phyloP scores from a whole-genome alignment of 2,329 filamentous ascomycete species.

The Beauveria sp. region DNA sequence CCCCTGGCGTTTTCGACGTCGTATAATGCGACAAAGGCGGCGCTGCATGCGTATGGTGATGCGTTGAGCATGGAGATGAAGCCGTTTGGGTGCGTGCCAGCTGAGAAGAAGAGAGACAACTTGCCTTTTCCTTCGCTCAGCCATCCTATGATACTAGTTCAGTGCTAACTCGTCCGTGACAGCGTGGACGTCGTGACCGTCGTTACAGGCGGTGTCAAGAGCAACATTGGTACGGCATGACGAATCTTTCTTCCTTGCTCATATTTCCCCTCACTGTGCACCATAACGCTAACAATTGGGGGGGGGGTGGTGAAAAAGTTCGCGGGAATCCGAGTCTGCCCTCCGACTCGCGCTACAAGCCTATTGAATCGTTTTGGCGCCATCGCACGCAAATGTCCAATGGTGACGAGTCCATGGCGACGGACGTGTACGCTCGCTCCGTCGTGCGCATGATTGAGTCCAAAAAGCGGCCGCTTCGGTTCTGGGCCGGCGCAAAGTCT shows the following conservation, averaged over 20 bases:
- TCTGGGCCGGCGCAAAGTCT: conserved; percentile 14
- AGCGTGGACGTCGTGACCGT: conserved; percentile 15
- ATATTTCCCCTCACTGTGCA: background rate
- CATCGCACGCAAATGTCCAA: conserved; percentile 7
- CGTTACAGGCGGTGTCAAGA: conserved; percentile 14
- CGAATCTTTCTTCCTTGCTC: background rate
- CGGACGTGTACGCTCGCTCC: conserved; percentile 14
- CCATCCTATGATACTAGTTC: background rate
- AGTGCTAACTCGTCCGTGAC: background rate
- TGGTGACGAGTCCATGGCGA: conserved; percentile 7
- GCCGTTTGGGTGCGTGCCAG: conserved; percentile 16
- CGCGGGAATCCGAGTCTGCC: conserved; percentile 13
- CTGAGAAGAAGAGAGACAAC: background rate
- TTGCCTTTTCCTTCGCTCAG: too few relatives aligned
- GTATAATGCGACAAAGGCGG: conserved; percentile 20
- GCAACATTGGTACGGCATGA: conserved; percentile 13
- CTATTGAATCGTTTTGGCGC: conserved; percentile 13
- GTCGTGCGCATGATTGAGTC: conserved; percentile 13
- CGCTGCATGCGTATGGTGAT: conserved; percentile 17
- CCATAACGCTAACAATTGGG: background rate
- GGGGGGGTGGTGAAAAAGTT: conserved; percentile 6
- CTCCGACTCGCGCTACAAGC: conserved; percentile 10
- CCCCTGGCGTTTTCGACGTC: conserved; percentile 15
- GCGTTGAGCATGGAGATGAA: conserved; percentile 18
- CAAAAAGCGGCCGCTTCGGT: conserved; percentile 13